Evolutionary conservation across 176 grass and related monocot species (phyloP).

Genomic region (Eragrostis curvula): DNA sequence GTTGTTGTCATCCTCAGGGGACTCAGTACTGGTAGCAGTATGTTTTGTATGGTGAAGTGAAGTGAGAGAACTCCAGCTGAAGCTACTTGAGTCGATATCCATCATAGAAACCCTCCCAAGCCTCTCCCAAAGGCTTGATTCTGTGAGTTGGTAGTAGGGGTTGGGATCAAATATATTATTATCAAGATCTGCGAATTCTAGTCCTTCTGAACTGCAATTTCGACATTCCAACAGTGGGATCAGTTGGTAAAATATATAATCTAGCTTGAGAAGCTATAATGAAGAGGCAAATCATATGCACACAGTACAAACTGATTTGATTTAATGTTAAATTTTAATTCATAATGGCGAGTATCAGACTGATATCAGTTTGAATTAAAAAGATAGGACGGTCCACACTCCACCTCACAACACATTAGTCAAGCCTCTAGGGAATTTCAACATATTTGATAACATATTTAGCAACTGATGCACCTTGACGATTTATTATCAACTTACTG

Average conservation of each 20-base stretch:
- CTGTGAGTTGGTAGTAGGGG: slow-evolving; percentile 46
- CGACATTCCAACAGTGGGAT: neutral
- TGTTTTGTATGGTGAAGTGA: slow-evolving; percentile 92
- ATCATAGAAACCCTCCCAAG: slow-evolving; percentile 77
- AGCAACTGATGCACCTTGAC: neutral
- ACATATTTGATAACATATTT: neutral
- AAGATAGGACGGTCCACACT: neutral
- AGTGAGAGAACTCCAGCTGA: slow-evolving; percentile 72
- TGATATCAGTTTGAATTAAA: neutral
- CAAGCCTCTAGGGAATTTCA: neutral
- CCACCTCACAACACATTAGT: neutral
- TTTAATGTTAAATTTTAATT: neutral
- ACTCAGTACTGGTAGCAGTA: slow-evolving; percentile 60
- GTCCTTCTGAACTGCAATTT: slow-evolving; percentile 60
- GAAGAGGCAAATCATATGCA: neutral
- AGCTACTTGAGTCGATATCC: slow-evolving; percentile 81
- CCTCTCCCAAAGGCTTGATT: slow-evolving; percentile 74
- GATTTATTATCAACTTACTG: neutral
- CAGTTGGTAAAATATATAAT: neutral
- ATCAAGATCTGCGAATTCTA: slow-evolving; percentile 40
- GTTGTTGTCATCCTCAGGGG: slow-evolving; percentile 76
- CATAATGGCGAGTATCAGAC: neutral
- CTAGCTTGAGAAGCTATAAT: neutral
- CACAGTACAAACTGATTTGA: neutral
- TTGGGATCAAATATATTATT: slow-evolving; percentile 22